Percentiles rank a stretch among this genome's conserved stretches.
phyloP scores from a whole-genome alignment of 2,329 filamentous ascomycete genomes.

The Bisporella sp. region DNA sequence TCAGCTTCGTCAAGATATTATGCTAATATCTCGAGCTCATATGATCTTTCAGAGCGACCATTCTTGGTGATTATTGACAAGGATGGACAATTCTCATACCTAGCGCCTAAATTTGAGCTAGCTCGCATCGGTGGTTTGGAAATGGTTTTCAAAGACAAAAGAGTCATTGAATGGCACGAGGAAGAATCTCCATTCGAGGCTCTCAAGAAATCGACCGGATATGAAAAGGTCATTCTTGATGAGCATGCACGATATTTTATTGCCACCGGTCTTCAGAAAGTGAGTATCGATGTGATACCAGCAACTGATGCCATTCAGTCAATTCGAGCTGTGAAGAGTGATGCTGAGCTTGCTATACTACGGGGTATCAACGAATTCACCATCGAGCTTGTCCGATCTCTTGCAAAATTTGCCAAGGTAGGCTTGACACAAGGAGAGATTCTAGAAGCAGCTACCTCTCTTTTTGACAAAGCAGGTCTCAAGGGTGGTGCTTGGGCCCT shows the following conservation, averaged over 20 bases:
- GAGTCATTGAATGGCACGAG: slow-evolving; percentile 48
- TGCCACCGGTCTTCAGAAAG: slow-evolving; percentile 43
- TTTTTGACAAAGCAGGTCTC: slow-evolving; percentile 37
- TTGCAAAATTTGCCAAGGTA: slow-evolving; percentile 43
- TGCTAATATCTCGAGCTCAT: slow-evolving; percentile 49
- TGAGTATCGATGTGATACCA: slow-evolving; percentile 47
- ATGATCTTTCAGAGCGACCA: slow-evolving; percentile 55
- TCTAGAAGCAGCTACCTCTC: slow-evolving; percentile 43
- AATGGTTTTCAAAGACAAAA: slow-evolving; percentile 43
- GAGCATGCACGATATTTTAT: slow-evolving; percentile 60
- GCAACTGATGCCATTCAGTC: slow-evolving; percentile 44
- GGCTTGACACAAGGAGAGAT: slow-evolving; percentile 52
- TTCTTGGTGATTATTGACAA: slow-evolving; percentile 49
- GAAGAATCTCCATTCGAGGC: slow-evolving; percentile 57
- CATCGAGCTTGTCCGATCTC: slow-evolving; percentile 49
- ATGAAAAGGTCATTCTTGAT: slow-evolving; percentile 47
- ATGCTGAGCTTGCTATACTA: slow-evolving; percentile 47
- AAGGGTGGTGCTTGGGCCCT: slow-evolving; percentile 53
- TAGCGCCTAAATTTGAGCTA: slow-evolving; percentile 53
- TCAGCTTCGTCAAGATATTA: slow-evolving; percentile 58
- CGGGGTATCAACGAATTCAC: slow-evolving; percentile 56
- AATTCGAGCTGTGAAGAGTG: slow-evolving; percentile 50
- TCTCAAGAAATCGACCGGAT: slow-evolving; percentile 35
- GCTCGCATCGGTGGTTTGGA: slow-evolving; percentile 48
- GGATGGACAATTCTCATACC: slow-evolving; percentile 48